Evolutionary conservation across 1,284 basidiomycete species (phyloP), one percentile per base, ranked within the genome.

Genomic region (Wolfiporia cocos): DNA sequence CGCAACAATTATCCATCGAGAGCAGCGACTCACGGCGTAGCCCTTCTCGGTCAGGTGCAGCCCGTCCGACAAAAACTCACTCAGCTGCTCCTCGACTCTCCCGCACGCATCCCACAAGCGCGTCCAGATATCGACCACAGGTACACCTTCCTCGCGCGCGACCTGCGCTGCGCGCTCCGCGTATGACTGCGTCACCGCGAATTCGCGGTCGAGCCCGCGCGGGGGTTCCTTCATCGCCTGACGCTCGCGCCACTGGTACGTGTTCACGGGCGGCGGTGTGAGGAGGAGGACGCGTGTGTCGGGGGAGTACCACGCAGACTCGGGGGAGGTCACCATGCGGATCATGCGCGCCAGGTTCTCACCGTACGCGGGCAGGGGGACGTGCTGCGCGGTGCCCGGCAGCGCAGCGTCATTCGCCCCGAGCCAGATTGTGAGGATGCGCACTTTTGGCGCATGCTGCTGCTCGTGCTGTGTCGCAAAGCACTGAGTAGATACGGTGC

Each of bases 371-470:
- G 70, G 64, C 17, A 91, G 65, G 1, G 89, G 81, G 40, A 92
- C 76, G 58, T 88, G 78, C 50, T 85, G 82, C n/a, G 66, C 44
- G 42, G 48, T 58, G 36, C 52, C 37, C 12, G 58, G 31, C 66
- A 78, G 14, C 73, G 77, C 34, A 66, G 63, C 53, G 45, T 56
- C 92, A 62, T 94, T 94, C 9, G 89, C 88, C 38, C 91, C 92
- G 51, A 87, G 89, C 91, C 90, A 95, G 56, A 95, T 82, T 10
- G 78, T 79, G 46, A 94, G 67, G 17, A 94, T 63, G 36, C 76
- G 76, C 34, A 92, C 73, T 47, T 75, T 79, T n/a, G 75, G 76
- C 34, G 68, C 68, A 35, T 70, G 65, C 34, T 63, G 57, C 39
- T 71, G 69, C 39, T 74, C 67, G n/a, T 69, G 55, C 49, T 67